Conservation (phyloP, 2,329 filamentous ascomycete species). For the Colletotrichum costaricense region DNA sequence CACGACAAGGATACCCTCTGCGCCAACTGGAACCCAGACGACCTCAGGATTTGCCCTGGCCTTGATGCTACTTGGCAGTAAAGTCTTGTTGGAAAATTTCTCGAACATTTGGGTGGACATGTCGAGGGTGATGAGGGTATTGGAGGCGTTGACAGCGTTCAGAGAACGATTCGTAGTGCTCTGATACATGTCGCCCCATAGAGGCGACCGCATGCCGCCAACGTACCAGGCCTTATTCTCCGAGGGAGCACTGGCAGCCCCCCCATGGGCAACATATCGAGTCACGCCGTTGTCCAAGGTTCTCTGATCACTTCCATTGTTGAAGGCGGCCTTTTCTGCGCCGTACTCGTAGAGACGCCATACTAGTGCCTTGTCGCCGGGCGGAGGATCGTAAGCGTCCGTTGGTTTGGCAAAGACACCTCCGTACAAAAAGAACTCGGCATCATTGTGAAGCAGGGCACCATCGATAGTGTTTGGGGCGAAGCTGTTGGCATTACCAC, state of each 20-base stretch:
- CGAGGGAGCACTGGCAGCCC: constrained; percentile 71
- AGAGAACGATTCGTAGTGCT: constrained; percentile 45
- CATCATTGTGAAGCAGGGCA: constrained; percentile 72
- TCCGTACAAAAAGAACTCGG: constrained; percentile 73
- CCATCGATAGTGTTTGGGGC: constrained; percentile 71
- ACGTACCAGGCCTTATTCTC: constrained; percentile 81
- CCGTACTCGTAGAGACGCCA: constrained; percentile 68
- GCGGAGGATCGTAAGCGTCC: constrained; percentile 49
- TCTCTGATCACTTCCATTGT: constrained; percentile 46
- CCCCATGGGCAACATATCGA: constrained; percentile 73
- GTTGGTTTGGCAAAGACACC: constrained; percentile 57
- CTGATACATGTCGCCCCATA: constrained; percentile 61
- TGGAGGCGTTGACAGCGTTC: constrained; percentile 57
- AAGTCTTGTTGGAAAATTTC: constrained; percentile 66
- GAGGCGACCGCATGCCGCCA: constrained; percentile 66
- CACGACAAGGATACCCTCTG: constrained; percentile 80
- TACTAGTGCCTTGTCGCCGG: constrained; percentile 54
- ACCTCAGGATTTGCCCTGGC: constrained; percentile 73
- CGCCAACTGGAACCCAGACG: constrained; percentile 82
- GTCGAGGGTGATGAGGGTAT: constrained; percentile 71
- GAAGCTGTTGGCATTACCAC: constrained; percentile 62
- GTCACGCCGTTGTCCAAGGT: constrained; percentile 61
- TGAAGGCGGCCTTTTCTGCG: constrained; percentile 44
- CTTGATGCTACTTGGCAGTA: constrained; percentile 57
- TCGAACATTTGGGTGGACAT: constrained; percentile 62